Evolutionary conservation across 768 basidiomycete species (phyloP).

Genomic region (Amanita muscaria): DNA sequence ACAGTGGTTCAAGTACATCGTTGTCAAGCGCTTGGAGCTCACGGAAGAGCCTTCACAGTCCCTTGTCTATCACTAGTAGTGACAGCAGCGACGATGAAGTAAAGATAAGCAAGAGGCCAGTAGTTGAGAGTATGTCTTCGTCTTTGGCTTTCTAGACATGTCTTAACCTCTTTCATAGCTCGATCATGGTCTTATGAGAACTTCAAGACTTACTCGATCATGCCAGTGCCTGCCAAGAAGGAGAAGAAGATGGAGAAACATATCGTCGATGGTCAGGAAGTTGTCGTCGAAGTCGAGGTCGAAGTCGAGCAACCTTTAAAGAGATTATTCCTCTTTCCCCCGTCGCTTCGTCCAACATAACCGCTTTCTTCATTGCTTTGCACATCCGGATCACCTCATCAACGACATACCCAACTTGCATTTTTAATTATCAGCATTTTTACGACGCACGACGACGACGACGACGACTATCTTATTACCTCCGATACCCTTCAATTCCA

Average conservation of each 20-base stretch:
- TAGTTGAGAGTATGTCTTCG: slow-evolving; percentile 38
- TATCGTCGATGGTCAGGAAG: slow-evolving; percentile 37
- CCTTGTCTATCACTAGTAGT: slow-evolving; percentile 22
- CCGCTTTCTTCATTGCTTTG: slow-evolving; percentile 1
- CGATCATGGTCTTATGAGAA: slow-evolving; percentile 77
- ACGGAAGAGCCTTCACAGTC: slow-evolving; percentile 23
- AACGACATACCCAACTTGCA: slow-evolving; percentile 6
- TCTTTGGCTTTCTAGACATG: not conserved
- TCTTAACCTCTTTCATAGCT: slow-evolving; percentile 24
- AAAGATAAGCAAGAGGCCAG: slow-evolving; percentile 28
- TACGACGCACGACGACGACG: slow-evolving; percentile 5
- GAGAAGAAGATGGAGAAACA: slow-evolving; percentile 47
- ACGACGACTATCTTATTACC: not conserved
- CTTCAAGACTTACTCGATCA: slow-evolving; percentile 57
- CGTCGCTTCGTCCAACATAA: slow-evolving; percentile 9
- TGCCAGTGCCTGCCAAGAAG: slow-evolving; percentile 47
- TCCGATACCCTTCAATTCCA: slow-evolving; percentile 6
- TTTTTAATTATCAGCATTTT: slow-evolving; percentile 6
- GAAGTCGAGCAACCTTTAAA: slow-evolving; percentile 49
- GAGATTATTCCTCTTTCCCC: slow-evolving; percentile 63
- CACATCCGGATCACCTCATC: slow-evolving; percentile 4
- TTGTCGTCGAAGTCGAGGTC: slow-evolving; percentile 54
- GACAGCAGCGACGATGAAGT: slow-evolving; percentile 23
- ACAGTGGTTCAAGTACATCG: slow-evolving; percentile 28
- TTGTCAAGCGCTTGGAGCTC: slow-evolving; percentile 26